Conservation (phyloP, 2,329 filamentous ascomycete genomes). For the Talaromyces sp. region DNA sequence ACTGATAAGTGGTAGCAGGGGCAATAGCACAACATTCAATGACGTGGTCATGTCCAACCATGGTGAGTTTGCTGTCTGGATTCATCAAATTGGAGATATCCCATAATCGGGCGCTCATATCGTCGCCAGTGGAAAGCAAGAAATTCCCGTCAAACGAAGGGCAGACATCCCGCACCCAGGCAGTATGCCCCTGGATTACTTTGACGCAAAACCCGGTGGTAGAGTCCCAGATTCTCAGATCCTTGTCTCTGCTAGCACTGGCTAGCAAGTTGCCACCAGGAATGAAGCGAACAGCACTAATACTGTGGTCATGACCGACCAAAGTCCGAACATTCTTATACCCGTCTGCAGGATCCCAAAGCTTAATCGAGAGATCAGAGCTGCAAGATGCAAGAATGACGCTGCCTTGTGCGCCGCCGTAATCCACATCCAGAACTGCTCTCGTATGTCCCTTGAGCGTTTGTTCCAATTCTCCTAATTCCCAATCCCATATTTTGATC, state of each 20-base stretch:
- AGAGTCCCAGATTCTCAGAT: constrained; percentile 84
- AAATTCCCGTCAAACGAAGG: constrained; percentile 79
- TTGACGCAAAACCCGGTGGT: constrained; percentile 88
- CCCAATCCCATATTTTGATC: constrained; percentile 98
- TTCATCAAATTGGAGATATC: constrained; percentile 58
- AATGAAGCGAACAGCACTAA: constrained; percentile 82
- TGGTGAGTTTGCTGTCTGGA: constrained; percentile 67
- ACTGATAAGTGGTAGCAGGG: constrained; percentile 68
- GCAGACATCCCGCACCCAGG: constrained; percentile 85
- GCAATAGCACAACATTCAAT: constrained; percentile 84
- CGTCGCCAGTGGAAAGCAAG: constrained; percentile 75
- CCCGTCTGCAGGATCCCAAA: constrained; percentile 87
- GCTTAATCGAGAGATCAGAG: constrained; percentile 85
- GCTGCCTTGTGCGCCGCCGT: constrained; percentile 74
- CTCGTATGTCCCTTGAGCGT: constrained; percentile 92
- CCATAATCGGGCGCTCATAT: constrained; percentile 78
- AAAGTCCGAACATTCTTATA: constrained; percentile 94
- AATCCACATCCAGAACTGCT: constrained; percentile 82
- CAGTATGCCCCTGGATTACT: constrained; percentile 77
- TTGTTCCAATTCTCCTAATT: constrained; percentile 80
- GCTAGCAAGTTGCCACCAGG: constrained; percentile 82
- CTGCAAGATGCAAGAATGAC: constrained; percentile 78
- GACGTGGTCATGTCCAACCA: constrained; percentile 80
- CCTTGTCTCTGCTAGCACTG: constrained; percentile 78
- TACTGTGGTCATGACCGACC: constrained; percentile 85